Evolutionary conservation across 306 rosid genomes (phyloP), one percentile per base, ranked within the genome.

Genomic region (Cucurbita argyrosperma): DNA sequence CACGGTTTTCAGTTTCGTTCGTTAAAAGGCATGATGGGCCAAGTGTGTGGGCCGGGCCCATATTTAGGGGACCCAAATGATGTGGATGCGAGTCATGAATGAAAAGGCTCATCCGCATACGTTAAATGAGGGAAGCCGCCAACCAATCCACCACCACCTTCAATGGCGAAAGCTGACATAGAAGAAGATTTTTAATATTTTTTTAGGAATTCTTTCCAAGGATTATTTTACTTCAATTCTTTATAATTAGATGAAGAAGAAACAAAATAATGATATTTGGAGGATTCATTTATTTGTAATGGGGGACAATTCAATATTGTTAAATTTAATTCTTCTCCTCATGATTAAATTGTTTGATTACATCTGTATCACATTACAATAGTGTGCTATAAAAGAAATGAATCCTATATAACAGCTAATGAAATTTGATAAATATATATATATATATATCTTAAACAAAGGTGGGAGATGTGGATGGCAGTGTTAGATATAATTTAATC

Each of bases 41-140:
- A 72, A 19, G 76, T 72, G 66, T 21, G 50, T 16, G 38, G 65
- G 52, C 65, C 39, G 65, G 64, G 50, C 46, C 75, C 75, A 38
- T 37, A 53, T 5, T 30, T 47, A 13, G 0, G 2, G 21, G 76
- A 63, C 64, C 76, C 51, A 37, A 19, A 40, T 54, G 62, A 11
- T 11, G 52, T 47, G 52, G 52, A 47, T 47, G 13, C 13, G 52
- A 47, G 52, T 47, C 52, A 47, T 4, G 52, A 47, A 11, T 4
- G 52, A 47, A 47, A 47, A 47, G 13, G 52, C 52, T 12, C 16
- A 47, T 0, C 52, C 1, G 52, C 52, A 30, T 0, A 30, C 35
- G 35, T 30, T 30, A 30, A 30, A 30, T 30, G 35, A 30, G 35
- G 35, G 35, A 30, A 30, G 35, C 35, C 35, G 35, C 35, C 35